These are phyloP conservation scores for Globisporangium mamillatum DNA, from an alignment of 352 stramenopile genomes.

Conservation along the genomic window DNA sequence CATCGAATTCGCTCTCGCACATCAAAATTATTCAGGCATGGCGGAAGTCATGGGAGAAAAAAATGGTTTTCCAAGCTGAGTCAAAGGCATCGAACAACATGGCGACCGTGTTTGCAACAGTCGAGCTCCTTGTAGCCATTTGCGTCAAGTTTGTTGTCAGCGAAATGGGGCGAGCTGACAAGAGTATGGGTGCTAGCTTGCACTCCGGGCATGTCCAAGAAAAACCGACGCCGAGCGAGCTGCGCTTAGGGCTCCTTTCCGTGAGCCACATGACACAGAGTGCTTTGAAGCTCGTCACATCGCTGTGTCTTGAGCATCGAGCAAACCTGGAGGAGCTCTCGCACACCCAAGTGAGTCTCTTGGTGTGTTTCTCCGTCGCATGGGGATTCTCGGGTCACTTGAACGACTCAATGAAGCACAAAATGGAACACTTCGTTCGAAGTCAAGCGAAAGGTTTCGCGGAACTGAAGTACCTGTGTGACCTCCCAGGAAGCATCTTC, in stretches of 20 bases:
- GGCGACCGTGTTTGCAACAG: conserved; percentile 23
- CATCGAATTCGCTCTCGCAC: conserved; percentile 3
- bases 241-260: conserved; percentile 37
- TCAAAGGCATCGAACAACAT: conserved; percentile 15
- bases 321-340: conserved; percentile 31
- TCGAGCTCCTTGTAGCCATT: conserved; percentile 30
- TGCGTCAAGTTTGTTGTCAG: conserved; percentile 29
- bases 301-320: conserved; percentile 39
- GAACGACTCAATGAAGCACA: conserved; percentile 30
- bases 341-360: conserved; percentile 22
- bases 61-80: neutral
- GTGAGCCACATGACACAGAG: conserved; percentile 41
- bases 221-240: neutral
- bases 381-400: conserved; percentile 56
- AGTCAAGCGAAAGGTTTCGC: conserved; percentile 33
- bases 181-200: neutral
- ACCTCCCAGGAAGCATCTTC: conserved; percentile 28
- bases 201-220: neutral
- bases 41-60: conserved; percentile 3
- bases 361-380: conserved; percentile 44
- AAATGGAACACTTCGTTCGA: conserved; percentile 48
- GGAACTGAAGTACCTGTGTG: conserved; percentile 33
- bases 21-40: conserved; percentile 6
- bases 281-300: conserved; percentile 30
- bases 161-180: conserved; percentile 9